Evolutionary conservation across 495 filamentous ascomycete species (phyloP).

Genomic region (Jackrogersella minutella): DNA sequence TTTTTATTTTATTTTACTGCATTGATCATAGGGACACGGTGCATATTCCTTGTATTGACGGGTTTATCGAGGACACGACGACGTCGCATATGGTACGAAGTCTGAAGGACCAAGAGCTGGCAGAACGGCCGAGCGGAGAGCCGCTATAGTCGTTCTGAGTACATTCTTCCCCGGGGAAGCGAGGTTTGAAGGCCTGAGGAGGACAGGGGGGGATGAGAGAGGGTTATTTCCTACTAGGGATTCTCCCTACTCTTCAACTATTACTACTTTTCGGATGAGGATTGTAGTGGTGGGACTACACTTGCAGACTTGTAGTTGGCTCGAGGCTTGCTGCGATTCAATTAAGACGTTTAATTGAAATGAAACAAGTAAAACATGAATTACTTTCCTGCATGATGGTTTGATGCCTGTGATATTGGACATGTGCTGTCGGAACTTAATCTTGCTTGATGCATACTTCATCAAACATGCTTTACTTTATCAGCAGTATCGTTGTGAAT

Average conservation of each 20-base stretch:
- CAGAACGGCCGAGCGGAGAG: not conserved
- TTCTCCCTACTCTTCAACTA: constrained; percentile 8
- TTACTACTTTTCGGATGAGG: constrained; percentile 5
- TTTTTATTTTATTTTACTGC: too few species aligned
- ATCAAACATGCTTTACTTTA: not conserved
- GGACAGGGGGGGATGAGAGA: not conserved
- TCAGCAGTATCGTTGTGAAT: too few species aligned
- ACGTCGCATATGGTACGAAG: too few species aligned
- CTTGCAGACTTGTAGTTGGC: constrained; percentile 27
- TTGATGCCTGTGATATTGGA: too few species aligned
- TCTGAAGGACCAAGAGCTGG: too few species aligned
- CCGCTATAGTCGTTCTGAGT: too few species aligned
- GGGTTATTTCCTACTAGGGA: not conserved
- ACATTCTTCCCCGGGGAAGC: not conserved
- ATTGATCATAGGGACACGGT: too few species aligned
- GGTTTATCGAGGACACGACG: too few species aligned
- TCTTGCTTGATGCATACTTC: not conserved
- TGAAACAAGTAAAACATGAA: constrained; percentile 9
- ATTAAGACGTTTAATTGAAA: constrained; percentile 38
- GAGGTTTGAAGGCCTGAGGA: constrained; percentile 9
- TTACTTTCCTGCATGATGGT: too few species aligned
- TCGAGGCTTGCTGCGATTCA: constrained; percentile 30
- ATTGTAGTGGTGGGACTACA: constrained; percentile 25
- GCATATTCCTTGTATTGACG: too few species aligned
- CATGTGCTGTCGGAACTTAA: not conserved